phyloP scores from a whole-genome alignment of 345 rosid species.

The Ceriops decandra region DNA sequence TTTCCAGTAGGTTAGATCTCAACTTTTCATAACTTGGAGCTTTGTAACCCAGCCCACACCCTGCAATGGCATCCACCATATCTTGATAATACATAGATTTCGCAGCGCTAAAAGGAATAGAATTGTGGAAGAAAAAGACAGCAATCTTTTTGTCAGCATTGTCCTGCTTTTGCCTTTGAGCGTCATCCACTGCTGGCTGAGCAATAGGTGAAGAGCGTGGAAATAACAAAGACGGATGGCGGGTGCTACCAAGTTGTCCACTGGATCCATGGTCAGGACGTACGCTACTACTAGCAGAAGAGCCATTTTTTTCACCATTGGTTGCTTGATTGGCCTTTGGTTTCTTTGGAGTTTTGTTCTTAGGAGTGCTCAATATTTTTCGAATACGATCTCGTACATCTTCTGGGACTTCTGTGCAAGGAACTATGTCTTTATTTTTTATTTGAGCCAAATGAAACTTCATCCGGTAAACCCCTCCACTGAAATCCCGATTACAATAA shows the following conservation, averaged over 20 bases:
- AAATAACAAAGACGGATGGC: constrained; percentile 41
- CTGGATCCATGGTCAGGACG: constrained; percentile 44
- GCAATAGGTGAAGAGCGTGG: constrained; percentile 29
- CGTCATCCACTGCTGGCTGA: constrained; percentile 31
- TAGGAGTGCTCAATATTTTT: constrained; percentile 42
- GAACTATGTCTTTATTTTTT: constrained; percentile 54
- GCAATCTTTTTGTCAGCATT: constrained; percentile 33
- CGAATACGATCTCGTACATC: constrained; percentile 43
- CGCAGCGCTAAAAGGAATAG: constrained; percentile 19
- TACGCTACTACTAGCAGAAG: constrained; percentile 43
- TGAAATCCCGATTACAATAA: constrained; percentile 55
- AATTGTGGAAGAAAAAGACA: constrained; percentile 22
- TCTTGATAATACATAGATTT: constrained; percentile 27
- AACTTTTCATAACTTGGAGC: constrained; percentile 26
- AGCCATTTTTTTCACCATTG: constrained; percentile 44
- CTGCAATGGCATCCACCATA: constrained; percentile 28
- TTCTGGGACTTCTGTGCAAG: constrained; percentile 46
- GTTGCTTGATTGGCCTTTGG: constrained; percentile 32
- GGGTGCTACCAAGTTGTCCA: constrained; percentile 43
- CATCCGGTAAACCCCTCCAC: constrained; percentile 68
- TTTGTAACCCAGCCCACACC: constrained; percentile 22
- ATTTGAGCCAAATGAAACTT: constrained; percentile 68
- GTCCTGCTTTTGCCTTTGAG: constrained; percentile 38
- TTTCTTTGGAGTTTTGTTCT: constrained; percentile 44
- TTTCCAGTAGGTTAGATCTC: constrained; percentile 18